Evolutionary conservation across 148 eudicot genomes (phyloP).

Genomic region (Linanthus parryae): DNA sequence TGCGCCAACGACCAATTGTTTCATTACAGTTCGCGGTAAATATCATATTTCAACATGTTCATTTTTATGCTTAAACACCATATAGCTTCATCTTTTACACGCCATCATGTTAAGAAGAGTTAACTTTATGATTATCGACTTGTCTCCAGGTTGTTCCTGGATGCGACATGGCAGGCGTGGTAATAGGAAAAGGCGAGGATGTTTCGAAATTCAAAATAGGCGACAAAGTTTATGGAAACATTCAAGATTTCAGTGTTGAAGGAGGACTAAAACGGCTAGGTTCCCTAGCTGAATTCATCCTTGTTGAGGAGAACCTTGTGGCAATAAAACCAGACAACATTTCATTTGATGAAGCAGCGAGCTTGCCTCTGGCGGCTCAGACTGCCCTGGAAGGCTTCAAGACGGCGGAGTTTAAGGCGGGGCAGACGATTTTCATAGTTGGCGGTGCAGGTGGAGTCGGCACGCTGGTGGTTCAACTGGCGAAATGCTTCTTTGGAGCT

Average conservation of each 20-base stretch:
- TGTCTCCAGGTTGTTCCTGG: slow-evolving; percentile 53
- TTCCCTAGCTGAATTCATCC: slow-evolving; percentile 32
- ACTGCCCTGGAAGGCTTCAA: slow-evolving; percentile 48
- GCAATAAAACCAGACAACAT: slow-evolving; percentile 38
- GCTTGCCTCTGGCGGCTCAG: slow-evolving; percentile 40
- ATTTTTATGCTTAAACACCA: too few species aligned
- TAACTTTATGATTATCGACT: too few species aligned
- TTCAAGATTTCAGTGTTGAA: slow-evolving; percentile 25
- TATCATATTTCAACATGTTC: too few species aligned
- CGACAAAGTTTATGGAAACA: slow-evolving; percentile 44
- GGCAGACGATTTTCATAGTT: slow-evolving; percentile 30
- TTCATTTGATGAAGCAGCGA: slow-evolving; percentile 52
- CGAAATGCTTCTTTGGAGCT: slow-evolving; percentile 35
- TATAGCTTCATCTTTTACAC: too few species aligned
- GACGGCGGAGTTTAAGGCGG: slow-evolving; percentile 26
- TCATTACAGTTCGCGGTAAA: slow-evolving; percentile 40
- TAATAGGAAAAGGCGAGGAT: slow-evolving; percentile 25
- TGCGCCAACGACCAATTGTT: slow-evolving; percentile 26
- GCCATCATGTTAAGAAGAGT: too few species aligned
- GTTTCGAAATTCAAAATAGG: slow-evolving; percentile 24
- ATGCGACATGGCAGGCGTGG: slow-evolving; percentile 54
- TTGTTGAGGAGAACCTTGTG: slow-evolving; percentile 42
- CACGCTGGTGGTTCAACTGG: slow-evolving; percentile 38
- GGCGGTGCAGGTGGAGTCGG: slow-evolving; percentile 63
- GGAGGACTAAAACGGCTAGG: slow-evolving; percentile 29